Conservation (phyloP, 2,329 filamentous ascomycete genomes). For the Trichoderma gracile region DNA sequence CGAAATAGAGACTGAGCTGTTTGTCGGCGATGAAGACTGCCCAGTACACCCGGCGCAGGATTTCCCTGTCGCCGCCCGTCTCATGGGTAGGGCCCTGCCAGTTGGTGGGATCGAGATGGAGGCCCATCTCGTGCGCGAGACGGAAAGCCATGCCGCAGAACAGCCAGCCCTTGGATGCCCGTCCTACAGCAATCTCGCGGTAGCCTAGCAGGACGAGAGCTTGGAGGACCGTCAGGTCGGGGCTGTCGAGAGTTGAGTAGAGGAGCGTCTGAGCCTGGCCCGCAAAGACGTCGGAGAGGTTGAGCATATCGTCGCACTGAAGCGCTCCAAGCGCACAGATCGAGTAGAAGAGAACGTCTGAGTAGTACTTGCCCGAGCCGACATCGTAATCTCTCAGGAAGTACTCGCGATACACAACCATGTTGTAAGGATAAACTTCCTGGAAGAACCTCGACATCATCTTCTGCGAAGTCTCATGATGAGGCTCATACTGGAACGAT, state of each 20-base stretch:
- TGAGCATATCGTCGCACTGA: conserved; percentile 44
- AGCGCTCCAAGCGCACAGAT: conserved; percentile 52
- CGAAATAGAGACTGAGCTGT: conserved; percentile 54
- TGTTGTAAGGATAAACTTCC: conserved; percentile 50
- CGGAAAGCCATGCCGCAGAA: conserved; percentile 55
- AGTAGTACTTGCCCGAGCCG: conserved; percentile 50
- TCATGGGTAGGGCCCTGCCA: conserved; percentile 46
- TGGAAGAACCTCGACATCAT: conserved; percentile 53
- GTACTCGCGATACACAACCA: conserved; percentile 53
- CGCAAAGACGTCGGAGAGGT: conserved; percentile 47
- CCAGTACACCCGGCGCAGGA: conserved; percentile 53
- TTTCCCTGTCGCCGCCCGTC: conserved; percentile 46
- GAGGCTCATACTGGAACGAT: conserved; percentile 43
- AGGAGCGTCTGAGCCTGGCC: conserved; percentile 49
- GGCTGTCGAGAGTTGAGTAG: conserved; percentile 47
- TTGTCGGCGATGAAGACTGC: conserved; percentile 53
- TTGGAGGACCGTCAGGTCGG: conserved; percentile 50
- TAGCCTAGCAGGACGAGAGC: conserved; percentile 49
- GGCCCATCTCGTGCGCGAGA: conserved; percentile 53
- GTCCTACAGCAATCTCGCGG: conserved; percentile 49
- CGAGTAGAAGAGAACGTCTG: conserved; percentile 50
- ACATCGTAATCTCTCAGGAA: conserved; percentile 52
- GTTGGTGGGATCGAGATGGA: conserved; percentile 53
- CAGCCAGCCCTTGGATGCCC: conserved; percentile 53
- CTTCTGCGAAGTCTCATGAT: conserved; percentile 46